Percentiles rank a stretch among this genome's conserved stretches.
phyloP scores from a whole-genome alignment of 495 filamentous ascomycete genomes.

The Oleoguttula mirabilis region DNA sequence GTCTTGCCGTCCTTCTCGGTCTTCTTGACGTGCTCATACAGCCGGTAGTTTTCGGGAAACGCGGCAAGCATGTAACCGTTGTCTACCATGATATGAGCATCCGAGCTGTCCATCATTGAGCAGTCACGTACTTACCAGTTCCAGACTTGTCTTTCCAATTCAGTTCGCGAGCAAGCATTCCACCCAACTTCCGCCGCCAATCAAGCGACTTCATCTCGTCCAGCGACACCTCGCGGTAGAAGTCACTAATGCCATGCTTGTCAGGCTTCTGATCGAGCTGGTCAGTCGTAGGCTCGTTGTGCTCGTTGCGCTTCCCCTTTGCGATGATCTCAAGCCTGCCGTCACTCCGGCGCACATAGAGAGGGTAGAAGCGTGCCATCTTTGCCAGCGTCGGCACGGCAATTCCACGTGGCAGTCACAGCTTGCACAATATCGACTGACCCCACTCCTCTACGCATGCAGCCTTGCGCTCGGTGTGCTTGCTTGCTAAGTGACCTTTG shows the following conservation, averaged over 20 bases:
- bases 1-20: slow-evolving; percentile 28
- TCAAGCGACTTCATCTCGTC: slow-evolving; percentile 38
- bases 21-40: slow-evolving; percentile 44
- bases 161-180: slow-evolving; percentile 37
- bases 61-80: slow-evolving; percentile 38
- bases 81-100: slow-evolving; percentile 22
- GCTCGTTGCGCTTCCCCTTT: slow-evolving; percentile 26
- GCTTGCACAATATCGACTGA: too few species aligned
- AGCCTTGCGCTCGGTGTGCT: too few species aligned
- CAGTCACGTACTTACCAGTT: slow-evolving; percentile 8
- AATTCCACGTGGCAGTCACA: too few species aligned
- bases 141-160: slow-evolving; percentile 28
- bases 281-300: slow-evolving; percentile 34
- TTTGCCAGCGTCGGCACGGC: too few species aligned
- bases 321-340: slow-evolving; percentile 25
- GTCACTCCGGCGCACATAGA: slow-evolving; percentile 33
- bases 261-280: slow-evolving; percentile 37
- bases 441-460: too few species aligned
- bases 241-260: slow-evolving; percentile 37
- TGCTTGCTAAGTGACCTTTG: too few species aligned
- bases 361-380: slow-evolving; percentile 29
- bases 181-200: slow-evolving; percentile 44
- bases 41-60: slow-evolving; percentile 45
- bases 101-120: not conserved
- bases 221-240: slow-evolving; percentile 32